These are phyloP conservation scores for Vitellaria paradoxa DNA, from an alignment of 179 eudicot species.

Conservation along the genomic window DNA sequence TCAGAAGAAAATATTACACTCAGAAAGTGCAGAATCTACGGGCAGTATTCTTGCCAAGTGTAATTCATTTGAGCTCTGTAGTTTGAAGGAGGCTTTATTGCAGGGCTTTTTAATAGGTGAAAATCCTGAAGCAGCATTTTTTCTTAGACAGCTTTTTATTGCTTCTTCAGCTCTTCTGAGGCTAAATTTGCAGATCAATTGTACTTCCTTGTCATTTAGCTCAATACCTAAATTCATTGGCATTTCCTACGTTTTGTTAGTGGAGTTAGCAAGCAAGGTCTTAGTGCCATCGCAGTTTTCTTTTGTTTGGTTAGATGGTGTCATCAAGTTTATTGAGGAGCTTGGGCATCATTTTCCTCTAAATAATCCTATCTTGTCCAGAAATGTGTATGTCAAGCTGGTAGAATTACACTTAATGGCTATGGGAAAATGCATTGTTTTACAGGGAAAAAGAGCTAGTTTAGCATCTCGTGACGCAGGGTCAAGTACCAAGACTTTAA, in stretches of 20 bases:
- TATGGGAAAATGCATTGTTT: conserved; percentile 81
- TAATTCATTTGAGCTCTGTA: conserved; percentile 29
- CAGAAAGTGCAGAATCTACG: conserved; percentile 19
- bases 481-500: conserved; percentile 52
- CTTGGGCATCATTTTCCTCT: conserved; percentile 54
- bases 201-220: conserved; percentile 39
- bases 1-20: conserved; percentile 22
- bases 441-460: conserved; percentile 78
- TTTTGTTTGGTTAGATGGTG: conserved; percentile 71
- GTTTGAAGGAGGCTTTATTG: conserved; percentile 42
- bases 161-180: conserved; percentile 71
- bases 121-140: conserved; percentile 62
- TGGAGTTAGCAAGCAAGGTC: conserved; percentile 44
- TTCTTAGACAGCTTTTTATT: conserved; percentile 66
- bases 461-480: conserved; percentile 69
- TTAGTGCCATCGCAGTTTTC: conserved; percentile 36
- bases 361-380: conserved; percentile 36
- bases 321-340: conserved; percentile 68
- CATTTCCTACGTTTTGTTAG: conserved; percentile 53
- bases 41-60: conserved; percentile 31
- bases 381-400: conserved; percentile 47
- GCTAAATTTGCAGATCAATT: conserved; percentile 53
- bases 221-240: conserved; percentile 44
- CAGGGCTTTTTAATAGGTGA: conserved; percentile 51
- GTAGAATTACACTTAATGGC: conserved; percentile 65